A percentile compares a stretch with the other conserved stretches of the same genome.
Conservation (phyloP, 805 yeast genomes). For the Candida coquimbonensis region DNA sequence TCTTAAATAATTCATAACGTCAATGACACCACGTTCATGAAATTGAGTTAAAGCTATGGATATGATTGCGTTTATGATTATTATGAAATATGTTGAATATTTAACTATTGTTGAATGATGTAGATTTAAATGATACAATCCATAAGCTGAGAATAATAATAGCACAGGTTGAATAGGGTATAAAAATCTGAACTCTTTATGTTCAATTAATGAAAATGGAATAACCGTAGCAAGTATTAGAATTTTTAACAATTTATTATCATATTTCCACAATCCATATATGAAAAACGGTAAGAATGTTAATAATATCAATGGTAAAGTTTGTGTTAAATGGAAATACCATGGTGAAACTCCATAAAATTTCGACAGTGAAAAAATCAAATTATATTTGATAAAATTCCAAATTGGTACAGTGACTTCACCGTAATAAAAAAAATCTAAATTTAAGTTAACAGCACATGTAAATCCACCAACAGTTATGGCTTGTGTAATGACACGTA, state of each 20-base stretch:
- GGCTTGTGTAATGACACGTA: constrained; percentile 18
- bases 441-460: constrained; percentile 29
- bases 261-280: constrained; percentile 30
- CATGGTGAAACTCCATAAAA: constrained; percentile 84
- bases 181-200: constrained; percentile 88
- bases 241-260: constrained; percentile 22
- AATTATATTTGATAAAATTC: constrained; percentile 72
- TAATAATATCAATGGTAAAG: constrained; percentile 68
- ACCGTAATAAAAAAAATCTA: constrained; percentile 61
- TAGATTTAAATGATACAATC: constrained; percentile 16
- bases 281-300: constrained; percentile 58
- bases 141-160: constrained; percentile 41
- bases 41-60: constrained; percentile 50
- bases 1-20: constrained; percentile 50
- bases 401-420: constrained; percentile 51
- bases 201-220: constrained; percentile 61
- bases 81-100: constrained; percentile 16
- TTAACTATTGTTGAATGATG: constrained; percentile 14
- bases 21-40: constrained; percentile 84
- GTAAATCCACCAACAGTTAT: constrained; percentile 21
- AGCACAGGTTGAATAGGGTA: constrained; percentile 79
- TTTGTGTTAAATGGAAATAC: constrained; percentile 81
- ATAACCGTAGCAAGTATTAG: constrained; percentile 38
- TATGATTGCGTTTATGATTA: constrained; percentile 33
- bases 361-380: constrained; percentile 60